A percentile compares a stretch with the other conserved stretches of the same genome.
These are phyloP conservation scores for Solanum lycopersicoides DNA, from an alignment of 257 asterid genomes.

Conservation along the genomic window DNA sequence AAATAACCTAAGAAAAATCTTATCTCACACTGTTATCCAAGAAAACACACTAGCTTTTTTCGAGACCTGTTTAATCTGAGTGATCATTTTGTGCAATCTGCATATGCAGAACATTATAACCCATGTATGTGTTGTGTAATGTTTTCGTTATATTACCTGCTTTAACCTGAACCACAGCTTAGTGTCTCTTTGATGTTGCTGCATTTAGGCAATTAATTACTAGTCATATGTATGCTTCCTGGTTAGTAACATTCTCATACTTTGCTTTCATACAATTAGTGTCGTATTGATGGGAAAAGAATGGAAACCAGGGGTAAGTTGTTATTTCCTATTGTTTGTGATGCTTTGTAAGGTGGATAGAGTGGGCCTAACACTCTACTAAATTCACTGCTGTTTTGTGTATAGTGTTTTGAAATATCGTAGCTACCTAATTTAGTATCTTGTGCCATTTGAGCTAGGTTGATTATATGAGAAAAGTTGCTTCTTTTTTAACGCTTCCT, in stretches of 20 bases:
- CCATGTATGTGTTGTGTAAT: neutral
- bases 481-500: neutral
- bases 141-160: neutral
- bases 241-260: neutral
- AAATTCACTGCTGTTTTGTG: neutral
- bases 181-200: neutral
- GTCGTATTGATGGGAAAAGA: neutral
- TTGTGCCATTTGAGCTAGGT: neutral
- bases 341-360: neutral
- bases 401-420: neutral
- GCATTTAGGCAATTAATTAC: neutral
- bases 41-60: neutral
- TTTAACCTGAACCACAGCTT: neutral
- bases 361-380: neutral
- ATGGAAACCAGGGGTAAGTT: neutral
- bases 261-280: neutral
- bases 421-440: neutral
- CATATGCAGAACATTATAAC: neutral
- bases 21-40: neutral
- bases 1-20: neutral
- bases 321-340: neutral
- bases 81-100: neutral
- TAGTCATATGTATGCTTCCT: neutral
- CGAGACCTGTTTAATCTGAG: neutral
- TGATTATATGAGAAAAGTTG: neutral